Conservation (phyloP, 805 yeast genomes). For the Debaryomyces hansenii region DNA sequence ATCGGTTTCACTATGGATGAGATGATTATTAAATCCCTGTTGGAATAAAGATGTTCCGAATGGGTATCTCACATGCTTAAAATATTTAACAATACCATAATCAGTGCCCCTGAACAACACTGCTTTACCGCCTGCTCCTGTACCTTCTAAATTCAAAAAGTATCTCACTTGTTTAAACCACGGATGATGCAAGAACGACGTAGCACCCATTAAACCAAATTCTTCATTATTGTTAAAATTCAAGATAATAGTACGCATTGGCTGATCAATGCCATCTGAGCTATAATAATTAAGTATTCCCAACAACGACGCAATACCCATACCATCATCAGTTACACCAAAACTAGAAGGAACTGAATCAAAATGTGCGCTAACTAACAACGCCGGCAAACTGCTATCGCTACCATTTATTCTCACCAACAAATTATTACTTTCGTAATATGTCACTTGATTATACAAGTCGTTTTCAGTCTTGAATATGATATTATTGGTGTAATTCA, state of each 20-base stretch:
- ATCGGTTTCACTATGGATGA: constrained; percentile 82
- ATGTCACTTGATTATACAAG: constrained; percentile 53
- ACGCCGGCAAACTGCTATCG: constrained; percentile 57
- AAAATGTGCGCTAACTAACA: constrained; percentile 80
- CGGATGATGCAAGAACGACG: constrained; percentile 67
- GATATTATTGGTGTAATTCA: constrained; percentile 44
- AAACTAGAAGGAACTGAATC: constrained; percentile 86
- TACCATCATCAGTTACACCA: constrained; percentile 93
- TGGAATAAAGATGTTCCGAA: constrained; percentile 81
- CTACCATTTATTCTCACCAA: constrained; percentile 72
- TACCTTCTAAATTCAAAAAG: constrained; percentile 85
- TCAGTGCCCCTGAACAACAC: constrained; percentile 83
- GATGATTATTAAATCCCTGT: constrained; percentile 75
- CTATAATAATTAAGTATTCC: constrained; percentile 59
- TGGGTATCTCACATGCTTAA: constrained; percentile 59
- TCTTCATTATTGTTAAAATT: constrained; percentile 92
- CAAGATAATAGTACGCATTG: constrained; percentile 70
- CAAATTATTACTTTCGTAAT: constrained; percentile 82
- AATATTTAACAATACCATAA: constrained; percentile 61
- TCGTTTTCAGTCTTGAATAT: constrained; percentile 51
- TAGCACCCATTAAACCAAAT: constrained; percentile 82
- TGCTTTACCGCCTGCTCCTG: constrained; percentile 89
- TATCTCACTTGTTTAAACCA: constrained; percentile 63
- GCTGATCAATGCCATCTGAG: constrained; percentile 40
- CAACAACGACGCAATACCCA: constrained; percentile 79